These are phyloP conservation scores for Torulaspora indica DNA, from an alignment of 805 yeast species.

Conservation along the genomic window DNA sequence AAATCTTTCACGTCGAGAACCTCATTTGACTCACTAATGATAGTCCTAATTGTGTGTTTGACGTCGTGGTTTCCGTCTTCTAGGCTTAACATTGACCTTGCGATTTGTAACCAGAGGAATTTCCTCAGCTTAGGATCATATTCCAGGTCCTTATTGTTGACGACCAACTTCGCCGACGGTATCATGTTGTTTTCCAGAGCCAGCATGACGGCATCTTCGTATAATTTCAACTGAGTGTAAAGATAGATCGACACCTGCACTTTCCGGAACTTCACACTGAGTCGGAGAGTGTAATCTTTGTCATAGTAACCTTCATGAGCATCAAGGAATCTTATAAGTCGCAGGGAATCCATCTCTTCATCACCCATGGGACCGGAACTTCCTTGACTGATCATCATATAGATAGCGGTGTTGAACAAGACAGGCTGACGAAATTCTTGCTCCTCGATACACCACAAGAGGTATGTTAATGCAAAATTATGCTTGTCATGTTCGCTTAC, in stretches of 20 bases:
- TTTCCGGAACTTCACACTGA: conserved; percentile 58
- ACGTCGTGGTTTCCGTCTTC: conserved; percentile 23
- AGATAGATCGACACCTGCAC: conserved; percentile 66
- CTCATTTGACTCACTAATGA: conserved; percentile 44
- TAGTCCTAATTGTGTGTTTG: conserved; percentile 34
- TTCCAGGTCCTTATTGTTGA: conserved; percentile 36
- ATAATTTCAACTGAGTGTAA: conserved; percentile 61
- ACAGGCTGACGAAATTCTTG: conserved; percentile 42
- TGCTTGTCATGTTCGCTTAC: conserved; percentile 26
- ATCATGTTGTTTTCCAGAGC: conserved; percentile 56
- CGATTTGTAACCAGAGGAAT: conserved; percentile 66
- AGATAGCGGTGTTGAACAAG: conserved; percentile 66
- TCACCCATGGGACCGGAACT: conserved; percentile 22
- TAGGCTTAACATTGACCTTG: conserved; percentile 33
- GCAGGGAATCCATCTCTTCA: conserved; percentile 41
- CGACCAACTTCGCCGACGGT: conserved; percentile 27
- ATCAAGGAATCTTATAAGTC: conserved; percentile 49
- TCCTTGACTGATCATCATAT: conserved; percentile 54
- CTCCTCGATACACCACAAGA: conserved; percentile 50
- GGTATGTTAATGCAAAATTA: conserved; percentile 64
- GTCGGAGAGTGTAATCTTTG: conserved; percentile 65
- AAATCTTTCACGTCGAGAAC: conserved; percentile 70
- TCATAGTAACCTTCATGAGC: conserved; percentile 43
- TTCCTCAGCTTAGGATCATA: conserved; percentile 48
- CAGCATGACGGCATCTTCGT: conserved; percentile 74